Percentiles rank a stretch among this genome's conserved stretches.
Conservation (phyloP, 768 basidiomycete species). For the Phlebiopsis gigantea region DNA sequence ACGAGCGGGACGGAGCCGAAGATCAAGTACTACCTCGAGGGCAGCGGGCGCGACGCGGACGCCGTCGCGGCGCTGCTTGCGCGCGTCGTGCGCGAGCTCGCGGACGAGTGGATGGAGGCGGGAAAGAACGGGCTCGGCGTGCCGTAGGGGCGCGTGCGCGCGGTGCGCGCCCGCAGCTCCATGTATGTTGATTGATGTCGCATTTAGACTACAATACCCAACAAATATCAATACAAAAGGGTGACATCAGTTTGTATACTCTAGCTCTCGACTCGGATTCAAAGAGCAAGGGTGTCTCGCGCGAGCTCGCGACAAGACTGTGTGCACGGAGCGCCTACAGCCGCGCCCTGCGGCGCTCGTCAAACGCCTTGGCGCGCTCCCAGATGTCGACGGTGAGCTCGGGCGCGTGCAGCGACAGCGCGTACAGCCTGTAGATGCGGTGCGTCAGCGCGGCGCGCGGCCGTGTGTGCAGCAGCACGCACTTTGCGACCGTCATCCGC, state of each 20-base stretch:
- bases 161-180: too few relatives aligned
- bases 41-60: slow-evolving; percentile 49
- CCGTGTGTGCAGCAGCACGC: slow-evolving; percentile 14
- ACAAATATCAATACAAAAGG: too few relatives aligned
- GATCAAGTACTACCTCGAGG: slow-evolving; percentile 92
- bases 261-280: too few relatives aligned
- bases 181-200: too few relatives aligned
- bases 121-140: background rate
- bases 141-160: background rate
- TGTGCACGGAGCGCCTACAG: too few relatives aligned
- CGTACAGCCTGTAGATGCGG: slow-evolving; percentile 44
- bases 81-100: slow-evolving; percentile 37
- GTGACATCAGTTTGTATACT: background rate
- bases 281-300: background rate
- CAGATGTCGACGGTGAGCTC: slow-evolving; percentile 56
- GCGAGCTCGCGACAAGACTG: too few relatives aligned
- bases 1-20: slow-evolving; percentile 90
- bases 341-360: slow-evolving; percentile 36
- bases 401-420: slow-evolving; percentile 52
- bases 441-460: background rate
- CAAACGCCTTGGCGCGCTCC: slow-evolving; percentile 60
- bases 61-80: slow-evolving; percentile 46
- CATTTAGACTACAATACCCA: too few relatives aligned
- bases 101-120: slow-evolving; percentile 4
- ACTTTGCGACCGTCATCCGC: slow-evolving; percentile 70